Base-by-base conservation (phyloP, 2,329 filamentous ascomycete species). In the Fusarium torreyae region DNA sequence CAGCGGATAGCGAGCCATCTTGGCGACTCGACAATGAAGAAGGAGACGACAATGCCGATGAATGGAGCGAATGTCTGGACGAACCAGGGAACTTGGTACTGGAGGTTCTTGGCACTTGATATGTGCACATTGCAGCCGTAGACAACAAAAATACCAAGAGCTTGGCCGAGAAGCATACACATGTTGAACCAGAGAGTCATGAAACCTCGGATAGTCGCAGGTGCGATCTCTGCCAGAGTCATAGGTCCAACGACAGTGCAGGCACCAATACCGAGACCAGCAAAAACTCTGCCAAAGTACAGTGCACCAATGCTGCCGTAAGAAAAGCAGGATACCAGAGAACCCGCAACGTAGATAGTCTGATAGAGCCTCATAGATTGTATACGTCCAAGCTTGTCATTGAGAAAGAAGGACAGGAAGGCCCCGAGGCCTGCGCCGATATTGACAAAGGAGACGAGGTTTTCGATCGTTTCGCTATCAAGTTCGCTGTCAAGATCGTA, bases 111-210 rank as follows among this genome's bases (percentile, higher is more conserved):
- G 6, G 45, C 18, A 6, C 60, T 39, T 2, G 49, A 43, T 28
- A 69, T 69, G 22, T 69, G 66, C 6, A 39, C 40, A 13, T 51
- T 63, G 42, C 62, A 69, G 6, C 66, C 62, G 6, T 70, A 70
- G n/a, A 69, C 66, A 11, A 44, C 63, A 6, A 70, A 70, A 50
- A 69, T 46, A 0, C 66, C 67, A n/a, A 70, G 11, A 1, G 61
- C 62, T 15, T 67, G 69, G 6, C 53, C 67, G 3, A 66, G 40
- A 8, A 66, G 56, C 33, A 70, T 68, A 14, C 52, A 45, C 6
- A 68, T 57, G 18, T 63, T 69, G 36, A 69, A 70, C 42, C 66
- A 68, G 1, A 64, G 54, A 18, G 66, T 70, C 45, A 68, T 63
- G 20, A 70, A 56, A n/a, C 67, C 67, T 14, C 67, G 62, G 1